Conservation (phyloP, 257 asterid genomes). For the Nicotiana attenuata region DNA sequence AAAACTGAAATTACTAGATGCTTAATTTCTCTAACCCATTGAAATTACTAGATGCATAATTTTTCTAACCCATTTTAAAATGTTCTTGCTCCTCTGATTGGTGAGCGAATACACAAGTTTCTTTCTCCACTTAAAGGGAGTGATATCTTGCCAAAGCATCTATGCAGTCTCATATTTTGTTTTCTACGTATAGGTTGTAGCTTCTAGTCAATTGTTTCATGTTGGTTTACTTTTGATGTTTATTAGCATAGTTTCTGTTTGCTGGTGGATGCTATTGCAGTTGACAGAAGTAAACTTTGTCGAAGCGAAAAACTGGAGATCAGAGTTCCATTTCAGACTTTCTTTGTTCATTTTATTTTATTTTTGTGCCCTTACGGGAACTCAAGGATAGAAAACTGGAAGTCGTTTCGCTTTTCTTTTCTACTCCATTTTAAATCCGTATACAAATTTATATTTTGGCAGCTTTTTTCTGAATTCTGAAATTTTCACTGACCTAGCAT, state of each 20-base stretch:
- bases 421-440: not conserved
- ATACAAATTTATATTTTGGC: not conserved
- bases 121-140: not conserved
- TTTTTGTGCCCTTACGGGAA: not conserved
- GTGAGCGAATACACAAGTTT: not conserved
- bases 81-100: not conserved
- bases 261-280: slow-evolving; percentile 8
- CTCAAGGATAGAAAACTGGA: not conserved
- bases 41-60: not conserved
- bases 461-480: not conserved
- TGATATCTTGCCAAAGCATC: not conserved
- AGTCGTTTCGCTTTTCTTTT: not conserved
- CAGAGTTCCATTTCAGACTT: not conserved
- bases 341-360: not conserved
- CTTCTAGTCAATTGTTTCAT: slow-evolving; percentile 3
- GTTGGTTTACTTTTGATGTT: slow-evolving; percentile 2
- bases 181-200: not conserved
- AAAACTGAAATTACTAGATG: not conserved
- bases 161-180: not conserved
- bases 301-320: slow-evolving; percentile 3
- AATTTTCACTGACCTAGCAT: not conserved
- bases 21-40: not conserved
- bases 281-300: not conserved
- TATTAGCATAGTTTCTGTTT: slow-evolving; percentile 1
- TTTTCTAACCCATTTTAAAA: not conserved